Base-by-base conservation (phyloP, 129 eudicot species). In the Centella asiatica region DNA sequence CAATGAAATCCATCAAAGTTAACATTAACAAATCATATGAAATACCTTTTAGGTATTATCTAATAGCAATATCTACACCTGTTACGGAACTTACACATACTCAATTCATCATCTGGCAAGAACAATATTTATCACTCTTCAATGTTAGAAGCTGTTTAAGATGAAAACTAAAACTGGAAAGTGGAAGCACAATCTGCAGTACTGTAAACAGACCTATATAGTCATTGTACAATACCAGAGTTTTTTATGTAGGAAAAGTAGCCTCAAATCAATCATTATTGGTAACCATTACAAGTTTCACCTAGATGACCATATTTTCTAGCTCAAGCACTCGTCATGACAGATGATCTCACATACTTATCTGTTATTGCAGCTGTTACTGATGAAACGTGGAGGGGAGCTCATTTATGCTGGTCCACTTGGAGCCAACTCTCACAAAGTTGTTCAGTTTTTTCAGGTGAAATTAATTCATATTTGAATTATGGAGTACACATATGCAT, bases 331-430 rank as follows among this genome's bases (percentile, higher is more conserved):
- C 26, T 13, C 20, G 57, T 44, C 7, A 14, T 32, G 8, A 50
- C n/a, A 11, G 14, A 23, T 64, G 23, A 42, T 15, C 46, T 66
- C 33, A 10, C 28, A 5, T 13, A 1, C 26, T n/a, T 39, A 2
- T 72, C 36, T 62, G 34, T 28, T 60, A 23, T 58, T 31, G 7
- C 73, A 88, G 97, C 81, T 89, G 37, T 69, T 89, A 68, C 82
- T 89, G 17, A 89, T 89, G 95, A 89, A 89, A 73, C 81, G 81
- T 42, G 97, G 97, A 15, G 97, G 97, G 49, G 71, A 76, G 79
- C 89, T 89, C 64, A 89, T 85, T 23, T 89, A 85, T 64, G 97
- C 97, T 53, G 97, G 97, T 57, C 95, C 90, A 44, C 74, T 89
- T 63, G 97, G 95, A 18, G 70, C 66, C 19, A 82, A 85, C 50